A percentile compares a stretch with the other conserved stretches of the same genome.
Evolutionary conservation across 1,284 basidiomycete species (phyloP).

Genomic region (Marasmius fiardii): DNA sequence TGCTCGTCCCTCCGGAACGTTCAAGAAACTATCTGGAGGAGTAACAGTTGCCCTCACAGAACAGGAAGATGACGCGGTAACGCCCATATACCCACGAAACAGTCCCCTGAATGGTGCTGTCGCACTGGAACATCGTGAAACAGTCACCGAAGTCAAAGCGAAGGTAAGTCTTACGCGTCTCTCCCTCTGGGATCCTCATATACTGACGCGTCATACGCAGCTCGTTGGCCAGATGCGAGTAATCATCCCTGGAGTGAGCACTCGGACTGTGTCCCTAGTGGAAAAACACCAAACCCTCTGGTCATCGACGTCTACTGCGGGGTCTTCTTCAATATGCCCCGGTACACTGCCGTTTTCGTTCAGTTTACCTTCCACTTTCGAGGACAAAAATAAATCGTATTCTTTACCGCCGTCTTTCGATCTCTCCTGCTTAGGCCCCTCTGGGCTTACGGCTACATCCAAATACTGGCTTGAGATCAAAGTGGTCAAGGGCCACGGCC

Average conservation of each 20-base stretch:
- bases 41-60: slow-evolving; percentile 34
- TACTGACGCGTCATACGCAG: slow-evolving; percentile 26
- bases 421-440: slow-evolving; percentile 27
- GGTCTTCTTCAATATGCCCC: background rate
- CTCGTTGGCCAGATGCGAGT: slow-evolving; percentile 46
- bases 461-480: slow-evolving; percentile 42
- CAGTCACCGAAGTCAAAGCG: slow-evolving; percentile 37
- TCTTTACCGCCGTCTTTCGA: slow-evolving; percentile 53
- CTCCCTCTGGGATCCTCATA: slow-evolving; percentile 3
- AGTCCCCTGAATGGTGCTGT: slow-evolving; percentile 33
- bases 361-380: background rate
- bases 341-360: background rate
- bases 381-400: slow-evolving; percentile 16
- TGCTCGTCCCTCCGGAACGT: slow-evolving; percentile 26
- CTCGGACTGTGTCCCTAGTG: background rate
- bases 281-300: background rate
- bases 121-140: slow-evolving; percentile 35
- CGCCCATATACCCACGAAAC: slow-evolving; percentile 31
- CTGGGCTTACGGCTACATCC: slow-evolving; percentile 25
- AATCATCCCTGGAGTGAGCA: slow-evolving; percentile 28
- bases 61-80: slow-evolving; percentile 29
- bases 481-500: slow-evolving; percentile 32
- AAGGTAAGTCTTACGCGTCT: slow-evolving; percentile 35
- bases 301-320: background rate
- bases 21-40: slow-evolving; percentile 29